Conservation (phyloP, 2,329 filamentous ascomycete genomes). For the Aspergillus quadrilineatus region DNA sequence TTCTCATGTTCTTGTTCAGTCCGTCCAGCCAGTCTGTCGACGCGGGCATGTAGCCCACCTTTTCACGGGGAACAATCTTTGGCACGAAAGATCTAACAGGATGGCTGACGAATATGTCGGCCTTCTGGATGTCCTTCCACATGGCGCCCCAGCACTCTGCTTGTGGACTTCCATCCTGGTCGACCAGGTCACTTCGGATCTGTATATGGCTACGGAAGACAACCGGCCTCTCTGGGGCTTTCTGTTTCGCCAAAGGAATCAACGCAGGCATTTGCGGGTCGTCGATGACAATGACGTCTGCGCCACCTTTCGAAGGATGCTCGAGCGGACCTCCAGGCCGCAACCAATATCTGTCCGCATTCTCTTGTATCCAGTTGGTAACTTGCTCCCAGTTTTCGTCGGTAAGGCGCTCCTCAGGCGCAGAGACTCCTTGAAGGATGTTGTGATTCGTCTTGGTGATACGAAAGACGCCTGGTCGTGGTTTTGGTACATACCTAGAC, state of each 20-base stretch:
- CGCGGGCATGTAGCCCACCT: constrained; percentile 73
- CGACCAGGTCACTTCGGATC: constrained; percentile 71
- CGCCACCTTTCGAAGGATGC: constrained; percentile 66
- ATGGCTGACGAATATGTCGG: constrained; percentile 80
- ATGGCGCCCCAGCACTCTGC: constrained; percentile 73
- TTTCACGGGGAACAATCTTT: constrained; percentile 61
- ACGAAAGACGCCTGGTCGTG: constrained; percentile 74
- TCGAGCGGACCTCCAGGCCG: constrained; percentile 65
- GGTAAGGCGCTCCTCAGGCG: constrained; percentile 63
- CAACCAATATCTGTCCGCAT: constrained; percentile 74
- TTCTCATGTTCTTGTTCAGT: constrained; percentile 70
- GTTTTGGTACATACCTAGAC: constrained; percentile 68
- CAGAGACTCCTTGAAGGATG: constrained; percentile 76
- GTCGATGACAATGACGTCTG: constrained; percentile 74
- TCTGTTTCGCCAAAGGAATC: constrained; percentile 70
- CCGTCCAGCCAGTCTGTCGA: constrained; percentile 84
- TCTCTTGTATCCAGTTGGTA: constrained; percentile 69
- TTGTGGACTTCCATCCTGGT: constrained; percentile 63
- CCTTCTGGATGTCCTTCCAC: constrained; percentile 67
- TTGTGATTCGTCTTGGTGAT: constrained; percentile 89
- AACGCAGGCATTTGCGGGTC: constrained; percentile 82
- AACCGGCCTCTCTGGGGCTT: constrained; percentile 71
- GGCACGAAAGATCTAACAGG: constrained; percentile 76
- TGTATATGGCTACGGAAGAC: constrained; percentile 83
- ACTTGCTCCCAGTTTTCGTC: constrained; percentile 62